Base-by-base conservation (phyloP, 371 early-diverging fungal genomes). In the Mortierella sp. region DNA sequence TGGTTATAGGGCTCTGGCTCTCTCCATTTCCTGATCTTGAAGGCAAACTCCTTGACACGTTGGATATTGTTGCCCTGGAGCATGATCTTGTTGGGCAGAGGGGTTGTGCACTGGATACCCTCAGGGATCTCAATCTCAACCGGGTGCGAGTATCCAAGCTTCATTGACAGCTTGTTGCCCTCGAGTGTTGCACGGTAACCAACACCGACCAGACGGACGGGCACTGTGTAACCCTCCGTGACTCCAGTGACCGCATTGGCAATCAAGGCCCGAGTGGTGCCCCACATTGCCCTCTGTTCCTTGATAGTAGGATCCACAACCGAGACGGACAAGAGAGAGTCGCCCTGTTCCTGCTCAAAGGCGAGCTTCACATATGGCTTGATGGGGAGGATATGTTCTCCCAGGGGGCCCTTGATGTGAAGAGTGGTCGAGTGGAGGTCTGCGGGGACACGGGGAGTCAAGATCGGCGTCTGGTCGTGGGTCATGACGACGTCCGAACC, bases 1-100 rank as follows among this genome's bases (percentile, higher is more conserved):
- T 97, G 97, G 88, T 99, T 99, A 85, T 99, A 99, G 72, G 99
- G 99, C 91, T 99, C 99, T 42, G 99, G 99, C 86, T 92, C 94
- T 90, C 97, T 93, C 95, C 96, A 96, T 78, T 93, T 92, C 77
- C 98, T 93, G 79, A 99, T 95, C 83, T 94, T 94, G 73, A 98
- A 97, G 11, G 99, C 99, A 87, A 98, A 97, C 88, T 95, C 94
- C 73, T 94, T 96, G 60, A 99, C 92, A 60, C 91, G 87, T 79
- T 95, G 95, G 81, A 94, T 85, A 89, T 98, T 95, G 48, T 89
- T 91, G 47, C 98, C 97, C 58, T 89, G 92, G 80, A 99, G 83
- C 52, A 98, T 81, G 55, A 99, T 92, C 72, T 96, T 93, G 63
- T 97, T 97, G 38, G 99, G 98, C 50, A 92, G 91, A n/a, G 98